Evolutionary conservation across 176 grass and related monocot genomes (phyloP), one percentile per base, ranked within the genome.

Genomic region (Avena atlantica): DNA sequence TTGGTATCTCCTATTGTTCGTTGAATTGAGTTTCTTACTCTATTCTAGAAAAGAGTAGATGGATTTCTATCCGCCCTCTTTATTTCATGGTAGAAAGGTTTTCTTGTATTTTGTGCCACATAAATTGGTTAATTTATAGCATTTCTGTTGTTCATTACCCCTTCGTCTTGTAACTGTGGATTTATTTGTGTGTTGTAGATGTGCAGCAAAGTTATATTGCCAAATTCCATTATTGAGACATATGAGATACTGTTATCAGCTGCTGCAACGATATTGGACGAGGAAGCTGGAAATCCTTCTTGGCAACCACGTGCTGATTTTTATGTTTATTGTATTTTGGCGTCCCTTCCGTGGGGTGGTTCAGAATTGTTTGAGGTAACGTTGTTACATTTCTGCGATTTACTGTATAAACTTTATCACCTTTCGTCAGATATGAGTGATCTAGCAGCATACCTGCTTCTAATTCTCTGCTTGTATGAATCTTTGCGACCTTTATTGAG

Each of bases 311-410:
- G 85, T 83, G 92, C 94, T 70, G 97, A 99, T 73, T 99, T 99
- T 87, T 96, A 99, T 87, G 86, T 99, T 85, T 95, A 94, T 90
- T 99, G 94, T 80, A 99, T 99, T 81, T 94, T 99, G 94, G 87
- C 90, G 73, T 94, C 92, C 68, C 90, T 99, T 88, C 97, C 97
- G 17, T 99, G 97, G 97, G 97, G 92, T 70, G 92, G 94, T 81
- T 68, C 92, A 71, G 94, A 99, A 88, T 89, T 99, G 81, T 87
- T 94, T 71, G 97, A 99, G 97, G 97, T 99, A 96, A 88, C 40
- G 55, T 76, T 42, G 61, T 67, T 66, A 44, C 51, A 21, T 23
- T 57, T 13, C 17, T 82, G 21, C 10, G 10, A 51, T 50, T 79
- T 60, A 74, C 23, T 70, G 80, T 49, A 70, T 74, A 68, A 72